A percentile compares a stretch with the other conserved stretches of the same genome.
Evolutionary conservation across 2,329 filamentous ascomycete species (phyloP).

Genomic region (Clathrospora elynae): DNA sequence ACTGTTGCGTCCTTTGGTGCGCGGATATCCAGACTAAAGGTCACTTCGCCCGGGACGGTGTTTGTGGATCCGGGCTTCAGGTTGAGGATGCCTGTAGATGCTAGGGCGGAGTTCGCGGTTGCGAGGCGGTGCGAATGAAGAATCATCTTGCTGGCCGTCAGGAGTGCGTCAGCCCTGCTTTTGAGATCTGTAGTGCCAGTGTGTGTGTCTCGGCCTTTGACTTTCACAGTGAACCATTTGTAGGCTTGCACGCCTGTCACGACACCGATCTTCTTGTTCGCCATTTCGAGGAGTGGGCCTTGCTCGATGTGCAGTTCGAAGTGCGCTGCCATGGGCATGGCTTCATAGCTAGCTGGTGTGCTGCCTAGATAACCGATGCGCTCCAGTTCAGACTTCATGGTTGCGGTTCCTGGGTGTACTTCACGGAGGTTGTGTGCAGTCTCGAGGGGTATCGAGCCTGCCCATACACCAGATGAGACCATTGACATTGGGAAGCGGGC

Average conservation of each 20-base stretch:
- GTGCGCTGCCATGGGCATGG: constrained; percentile 72
- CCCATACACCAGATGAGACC: constrained; percentile 77
- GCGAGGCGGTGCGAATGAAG: constrained; percentile 68
- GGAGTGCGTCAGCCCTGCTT: constrained; percentile 69
- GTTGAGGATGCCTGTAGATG: constrained; percentile 71
- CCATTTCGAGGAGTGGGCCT: constrained; percentile 72
- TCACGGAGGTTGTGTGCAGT: constrained; percentile 65
- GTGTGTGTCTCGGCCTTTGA: constrained; percentile 71
- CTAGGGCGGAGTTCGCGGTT: constrained; percentile 63
- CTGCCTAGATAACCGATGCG: constrained; percentile 72
- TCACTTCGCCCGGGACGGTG: constrained; percentile 71
- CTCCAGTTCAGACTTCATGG: constrained; percentile 70
- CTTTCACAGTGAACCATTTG: constrained; percentile 71
- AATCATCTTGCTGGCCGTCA: constrained; percentile 71
- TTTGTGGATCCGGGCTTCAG: constrained; percentile 72
- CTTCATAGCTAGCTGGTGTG: constrained; percentile 60
- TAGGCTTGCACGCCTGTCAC: constrained; percentile 77
- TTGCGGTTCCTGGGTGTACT: constrained; percentile 64
- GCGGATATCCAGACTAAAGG: constrained; percentile 71
- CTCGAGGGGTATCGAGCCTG: constrained; percentile 67
- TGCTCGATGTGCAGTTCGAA: constrained; percentile 89
- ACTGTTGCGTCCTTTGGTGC: constrained; percentile 63
- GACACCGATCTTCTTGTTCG: constrained; percentile 67
- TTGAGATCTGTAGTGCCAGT: constrained; percentile 75
- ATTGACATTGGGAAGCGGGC: constrained; percentile 79